Conservation (phyloP, 2,329 filamentous ascomycete species). For the Aspergillus hiratsukae region DNA sequence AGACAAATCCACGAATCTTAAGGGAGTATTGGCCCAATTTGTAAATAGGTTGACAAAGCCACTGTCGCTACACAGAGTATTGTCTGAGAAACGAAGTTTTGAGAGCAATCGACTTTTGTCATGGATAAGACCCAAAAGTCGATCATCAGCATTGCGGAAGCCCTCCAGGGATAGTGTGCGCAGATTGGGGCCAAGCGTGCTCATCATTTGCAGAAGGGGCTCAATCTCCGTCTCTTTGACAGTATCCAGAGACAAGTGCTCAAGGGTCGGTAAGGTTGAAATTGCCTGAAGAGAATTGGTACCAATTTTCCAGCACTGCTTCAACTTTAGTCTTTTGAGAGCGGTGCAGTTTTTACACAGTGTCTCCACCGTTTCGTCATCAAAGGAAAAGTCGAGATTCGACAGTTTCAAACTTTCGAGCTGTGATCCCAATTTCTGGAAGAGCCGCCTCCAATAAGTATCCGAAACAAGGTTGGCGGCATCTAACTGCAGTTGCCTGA, state of each 20-base stretch:
- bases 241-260: constrained; percentile 72
- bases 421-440: constrained; percentile 60
- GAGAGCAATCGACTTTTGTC: constrained; percentile 60
- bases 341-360: constrained; percentile 63
- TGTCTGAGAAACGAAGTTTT: constrained; percentile 80
- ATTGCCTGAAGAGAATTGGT: constrained; percentile 63
- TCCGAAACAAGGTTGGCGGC: constrained; percentile 80
- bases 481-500: constrained; percentile 74
- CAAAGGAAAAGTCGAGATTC: constrained; percentile 77
- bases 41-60: constrained; percentile 70
- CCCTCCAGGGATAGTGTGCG: constrained; percentile 71
- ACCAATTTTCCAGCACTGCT: constrained; percentile 71
- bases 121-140: constrained; percentile 67
- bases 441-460: constrained; percentile 66
- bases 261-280: constrained; percentile 56
- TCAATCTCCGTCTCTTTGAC: constrained; percentile 53
- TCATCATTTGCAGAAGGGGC: constrained; percentile 58
- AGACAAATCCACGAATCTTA: constrained; percentile 69
- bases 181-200: constrained; percentile 60
- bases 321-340: constrained; percentile 72
- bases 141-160: constrained; percentile 63
- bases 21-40: constrained; percentile 67
- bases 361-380: constrained; percentile 62
- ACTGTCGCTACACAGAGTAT: constrained; percentile 68
- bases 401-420: constrained; percentile 72